Evolutionary conservation across 2,329 filamentous ascomycete species (phyloP).

Genomic region (Ophiostoma perfectum): DNA sequence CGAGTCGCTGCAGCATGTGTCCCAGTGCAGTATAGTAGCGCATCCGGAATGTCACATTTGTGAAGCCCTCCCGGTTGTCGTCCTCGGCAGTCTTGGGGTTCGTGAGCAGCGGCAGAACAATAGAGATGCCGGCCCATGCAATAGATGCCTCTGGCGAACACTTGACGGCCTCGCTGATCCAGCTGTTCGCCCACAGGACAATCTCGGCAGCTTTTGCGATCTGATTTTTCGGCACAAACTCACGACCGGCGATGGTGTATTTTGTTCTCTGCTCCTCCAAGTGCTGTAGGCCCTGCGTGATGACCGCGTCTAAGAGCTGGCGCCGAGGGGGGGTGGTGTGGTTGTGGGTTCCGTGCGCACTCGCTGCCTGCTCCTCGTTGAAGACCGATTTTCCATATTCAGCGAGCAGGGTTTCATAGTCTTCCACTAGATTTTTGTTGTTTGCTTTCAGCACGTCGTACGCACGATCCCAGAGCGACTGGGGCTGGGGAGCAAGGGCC

Average conservation of each 20-base stretch:
- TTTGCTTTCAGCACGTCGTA: neutral
- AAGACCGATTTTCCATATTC: neutral
- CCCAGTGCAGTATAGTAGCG: constrained; percentile 7
- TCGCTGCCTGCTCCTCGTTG: too few species aligned
- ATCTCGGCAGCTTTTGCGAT: neutral
- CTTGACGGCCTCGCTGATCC: constrained; percentile 2
- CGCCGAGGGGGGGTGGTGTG: neutral
- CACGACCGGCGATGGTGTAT: neutral
- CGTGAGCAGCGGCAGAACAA: neutral
- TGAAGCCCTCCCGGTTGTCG: neutral
- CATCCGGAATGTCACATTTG: constrained; percentile 2
- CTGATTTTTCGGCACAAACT: neutral
- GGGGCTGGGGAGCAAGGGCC: neutral
- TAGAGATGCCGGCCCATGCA: neutral
- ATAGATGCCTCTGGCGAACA: constrained; percentile 8
- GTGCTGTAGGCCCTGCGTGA: neutral
- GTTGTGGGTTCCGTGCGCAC: neutral
- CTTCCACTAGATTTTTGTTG: too few species aligned
- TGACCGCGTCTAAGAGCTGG: neutral
- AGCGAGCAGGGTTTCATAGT: neutral
- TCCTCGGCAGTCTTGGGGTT: neutral
- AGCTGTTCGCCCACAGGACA: neutral
- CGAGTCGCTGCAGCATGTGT: neutral
- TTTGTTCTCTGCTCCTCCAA: neutral
- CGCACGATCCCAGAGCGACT: neutral